Base-by-base conservation (phyloP, 2,329 filamentous ascomycete genomes). In the Fusarium scirpi region DNA sequence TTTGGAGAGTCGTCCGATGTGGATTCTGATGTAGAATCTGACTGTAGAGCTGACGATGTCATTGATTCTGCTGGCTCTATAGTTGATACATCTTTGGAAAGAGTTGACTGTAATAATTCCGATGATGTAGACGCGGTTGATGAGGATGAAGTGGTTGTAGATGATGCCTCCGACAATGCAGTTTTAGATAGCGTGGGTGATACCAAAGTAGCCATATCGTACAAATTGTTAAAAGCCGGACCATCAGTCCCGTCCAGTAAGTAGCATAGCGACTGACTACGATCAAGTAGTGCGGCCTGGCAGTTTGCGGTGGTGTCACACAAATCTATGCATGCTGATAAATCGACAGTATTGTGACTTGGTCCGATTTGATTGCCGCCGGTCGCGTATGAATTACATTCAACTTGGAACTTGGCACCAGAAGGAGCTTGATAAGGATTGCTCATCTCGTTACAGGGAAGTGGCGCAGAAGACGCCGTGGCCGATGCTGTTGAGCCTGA, bases 11-110 rank as follows among this genome's bases (percentile, higher is more conserved):
- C 8, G 0, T 41, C 2, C 3, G 30, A 29, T 4, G 8, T 24
- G 5, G 16, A 22, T 1, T 16, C 44, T 1, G 45, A 32, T 15
- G 8, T 0, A 1, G 7, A 2, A 1, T n/a, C 16, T 15, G 10
- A 8, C 4, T 2, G 25, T 8, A 2, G 4, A 4, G 11, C 16
- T 18, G 13, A 16, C 6, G n/a, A 24, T 49, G n/a, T 22, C 20
- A 3, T 24, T 24, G 46, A 15, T 34, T 22, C 2, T n/a, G 8
- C 10, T 25, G 32, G 29, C 3, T 6, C 32, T 10, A 6, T 6
- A 11, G 1, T 11, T 13, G 32, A 58, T 3, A 22, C 22, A 22
- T 22, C 22, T 22, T 3, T 22, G 22, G 22, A 22, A 22, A 22
- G 22, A 22, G 22, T n/a, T 5, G 30, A 51, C 24, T 0, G 1